A percentile compares a stretch with the other conserved stretches of the same genome.
Evolutionary conservation across 1,284 basidiomycete species (phyloP).

Genomic region (Ustilago cynodontis): DNA sequence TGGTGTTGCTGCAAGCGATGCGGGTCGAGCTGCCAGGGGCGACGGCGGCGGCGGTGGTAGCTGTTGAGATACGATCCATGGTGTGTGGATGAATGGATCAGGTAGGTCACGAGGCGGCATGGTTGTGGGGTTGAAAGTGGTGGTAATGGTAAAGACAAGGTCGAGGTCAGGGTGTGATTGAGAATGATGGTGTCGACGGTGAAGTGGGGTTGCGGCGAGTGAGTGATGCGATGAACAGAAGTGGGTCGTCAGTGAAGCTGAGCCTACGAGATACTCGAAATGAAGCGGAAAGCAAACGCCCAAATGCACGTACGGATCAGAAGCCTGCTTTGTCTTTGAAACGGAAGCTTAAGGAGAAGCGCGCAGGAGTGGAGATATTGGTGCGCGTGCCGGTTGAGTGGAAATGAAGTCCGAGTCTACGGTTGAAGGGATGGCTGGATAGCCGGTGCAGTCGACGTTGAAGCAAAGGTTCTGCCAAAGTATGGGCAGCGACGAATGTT

Average conservation of each 20-base stretch:
- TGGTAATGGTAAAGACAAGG: not conserved
- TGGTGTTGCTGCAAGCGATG: not conserved
- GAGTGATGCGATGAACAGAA: not conserved
- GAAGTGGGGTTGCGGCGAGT: not conserved
- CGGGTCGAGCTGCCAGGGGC: not conserved
- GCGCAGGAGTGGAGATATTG: not conserved
- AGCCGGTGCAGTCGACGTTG: not conserved
- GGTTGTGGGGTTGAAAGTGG: not conserved
- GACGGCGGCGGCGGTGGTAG: too few species aligned
- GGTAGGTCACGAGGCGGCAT: conserved; percentile 23
- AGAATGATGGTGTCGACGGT: not conserved
- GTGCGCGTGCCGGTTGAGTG: not conserved
- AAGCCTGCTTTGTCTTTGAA: not conserved
- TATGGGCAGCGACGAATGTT: not conserved
- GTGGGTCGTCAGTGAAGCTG: conserved; percentile 6
- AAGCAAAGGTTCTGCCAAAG: not conserved
- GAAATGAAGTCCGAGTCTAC: not conserved
- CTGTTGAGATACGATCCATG: conserved; percentile 5
- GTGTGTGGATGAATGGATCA: conserved; percentile 25
- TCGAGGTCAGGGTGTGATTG: not conserved
- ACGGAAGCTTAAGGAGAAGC: conserved; percentile 1
- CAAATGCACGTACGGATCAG: conserved; percentile 5
- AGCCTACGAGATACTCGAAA: conserved; percentile 1
- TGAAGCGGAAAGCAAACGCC: conserved; percentile 17
- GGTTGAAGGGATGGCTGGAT: not conserved